Conservation (phyloP, 2,329 filamentous ascomycete species). For the Calcarisporium arbuscula region DNA sequence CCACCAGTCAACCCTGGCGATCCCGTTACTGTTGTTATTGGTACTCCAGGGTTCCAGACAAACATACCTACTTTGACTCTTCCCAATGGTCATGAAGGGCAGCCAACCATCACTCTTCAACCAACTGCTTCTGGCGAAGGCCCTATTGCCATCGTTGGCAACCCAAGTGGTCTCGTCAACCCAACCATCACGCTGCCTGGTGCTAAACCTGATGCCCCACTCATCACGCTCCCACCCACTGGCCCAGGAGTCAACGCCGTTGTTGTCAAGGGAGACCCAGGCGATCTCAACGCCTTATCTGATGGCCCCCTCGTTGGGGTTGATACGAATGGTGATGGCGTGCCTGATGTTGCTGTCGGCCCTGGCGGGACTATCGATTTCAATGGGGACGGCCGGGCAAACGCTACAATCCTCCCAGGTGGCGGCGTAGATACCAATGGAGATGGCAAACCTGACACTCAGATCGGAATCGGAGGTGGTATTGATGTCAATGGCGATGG, state of each 20-base stretch:
- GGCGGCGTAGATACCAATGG: constrained; percentile 2
- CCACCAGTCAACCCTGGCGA: constrained; percentile 1
- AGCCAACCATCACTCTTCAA: not conserved
- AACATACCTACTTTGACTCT: constrained; percentile 1
- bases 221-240: not conserved
- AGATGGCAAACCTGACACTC: constrained; percentile 2
- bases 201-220: not conserved
- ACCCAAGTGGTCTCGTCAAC: not conserved
- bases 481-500: constrained; percentile 3
- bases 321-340: constrained; percentile 2
- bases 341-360: constrained; percentile 3
- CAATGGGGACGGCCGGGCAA: not conserved
- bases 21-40: not conserved
- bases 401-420: not conserved
- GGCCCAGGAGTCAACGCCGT: not conserved
- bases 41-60: not conserved
- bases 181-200: not conserved
- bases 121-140: not conserved
- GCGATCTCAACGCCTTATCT: not conserved
- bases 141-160: not conserved
- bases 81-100: not conserved
- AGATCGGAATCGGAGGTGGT: not conserved
- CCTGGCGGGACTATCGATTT: constrained; percentile 1
- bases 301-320: not conserved
- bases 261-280: not conserved